These are phyloP conservation scores for Echeveria elegans DNA, from an alignment of 164 flowering plant species.

Conservation along the genomic window DNA sequence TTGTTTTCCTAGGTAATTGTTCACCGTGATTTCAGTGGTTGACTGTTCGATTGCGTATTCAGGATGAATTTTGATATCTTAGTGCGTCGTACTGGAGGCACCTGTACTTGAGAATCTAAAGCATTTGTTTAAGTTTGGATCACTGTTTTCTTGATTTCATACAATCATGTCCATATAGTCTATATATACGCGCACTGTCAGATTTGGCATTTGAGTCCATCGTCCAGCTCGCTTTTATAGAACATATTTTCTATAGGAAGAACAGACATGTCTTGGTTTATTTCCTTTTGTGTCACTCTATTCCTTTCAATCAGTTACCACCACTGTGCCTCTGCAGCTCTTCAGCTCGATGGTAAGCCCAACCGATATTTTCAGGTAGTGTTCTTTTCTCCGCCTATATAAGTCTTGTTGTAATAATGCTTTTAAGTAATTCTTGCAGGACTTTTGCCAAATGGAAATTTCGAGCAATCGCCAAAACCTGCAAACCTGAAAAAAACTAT, in stretches of 20 bases:
- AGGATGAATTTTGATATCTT: too few relatives aligned
- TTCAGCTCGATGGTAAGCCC: conserved; percentile 20
- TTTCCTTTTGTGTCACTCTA: conserved; percentile 13
- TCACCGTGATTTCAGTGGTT: too few relatives aligned
- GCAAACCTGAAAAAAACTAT: conserved; percentile 28
- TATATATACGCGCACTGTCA: background rate
- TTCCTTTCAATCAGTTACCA: conserved; percentile 10
- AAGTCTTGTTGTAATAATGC: background rate
- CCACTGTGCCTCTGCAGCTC: conserved; percentile 8
- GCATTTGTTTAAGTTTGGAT: background rate
- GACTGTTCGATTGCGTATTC: too few relatives aligned
- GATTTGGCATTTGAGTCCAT: background rate
- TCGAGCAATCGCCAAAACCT: conserved; percentile 30
- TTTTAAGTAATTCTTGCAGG: conserved; percentile 17
- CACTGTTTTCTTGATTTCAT: background rate
- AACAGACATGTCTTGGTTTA: conserved; percentile 10
- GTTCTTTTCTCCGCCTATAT: background rate
- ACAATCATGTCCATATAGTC: too few relatives aligned
- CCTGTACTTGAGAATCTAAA: too few relatives aligned
- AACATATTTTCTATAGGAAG: background rate
- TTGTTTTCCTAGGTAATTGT: too few relatives aligned
- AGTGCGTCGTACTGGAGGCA: too few relatives aligned
- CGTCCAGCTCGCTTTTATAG: background rate
- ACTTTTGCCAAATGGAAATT: conserved; percentile 37
- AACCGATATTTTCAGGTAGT: background rate